These are phyloP conservation scores for Penicillium expansum DNA, from an alignment of 2,329 filamentous ascomycete species.

Conservation along the genomic window DNA sequence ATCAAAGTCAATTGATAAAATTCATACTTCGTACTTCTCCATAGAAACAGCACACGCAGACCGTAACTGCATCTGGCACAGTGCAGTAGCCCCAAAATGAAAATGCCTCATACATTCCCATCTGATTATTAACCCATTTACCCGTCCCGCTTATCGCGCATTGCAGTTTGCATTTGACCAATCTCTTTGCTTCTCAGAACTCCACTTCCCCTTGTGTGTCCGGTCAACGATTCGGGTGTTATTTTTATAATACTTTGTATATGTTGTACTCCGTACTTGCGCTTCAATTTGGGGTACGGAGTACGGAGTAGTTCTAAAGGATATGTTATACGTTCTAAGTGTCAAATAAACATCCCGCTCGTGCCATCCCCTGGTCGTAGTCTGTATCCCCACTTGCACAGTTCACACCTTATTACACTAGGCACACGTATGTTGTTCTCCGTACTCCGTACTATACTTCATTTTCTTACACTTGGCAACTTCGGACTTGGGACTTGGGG, in stretches of 20 bases:
- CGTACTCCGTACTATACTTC: not conserved
- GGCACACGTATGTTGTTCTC: not conserved
- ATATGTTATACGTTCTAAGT: not conserved
- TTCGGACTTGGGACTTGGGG: not conserved
- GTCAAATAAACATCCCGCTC: slow-evolving; percentile 3
- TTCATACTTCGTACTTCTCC: not conserved
- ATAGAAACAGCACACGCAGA: too few species aligned
- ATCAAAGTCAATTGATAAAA: not conserved
- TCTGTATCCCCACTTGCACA: slow-evolving; percentile 9
- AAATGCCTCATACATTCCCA: slow-evolving; percentile 10
- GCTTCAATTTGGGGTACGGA: not conserved
- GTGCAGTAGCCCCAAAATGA: slow-evolving; percentile 5
- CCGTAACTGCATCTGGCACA: slow-evolving; percentile 3
- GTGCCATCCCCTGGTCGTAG: slow-evolving; percentile 5
- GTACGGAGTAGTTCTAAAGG: too few species aligned
- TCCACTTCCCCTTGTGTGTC: slow-evolving; percentile 8
- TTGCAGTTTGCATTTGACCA: slow-evolving; percentile 4
- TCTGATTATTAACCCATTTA: not conserved
- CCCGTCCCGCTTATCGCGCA: slow-evolving; percentile 3
- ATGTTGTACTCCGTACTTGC: too few species aligned
- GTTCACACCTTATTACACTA: slow-evolving; percentile 13
- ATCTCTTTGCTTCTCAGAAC: not conserved
- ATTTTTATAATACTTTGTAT: too few species aligned
- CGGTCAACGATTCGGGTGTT: slow-evolving; percentile 6
- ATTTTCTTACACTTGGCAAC: not conserved